Percentiles rank a stretch among this genome's conserved stretches.
Evolutionary conservation across 2,329 filamentous ascomycete genomes (phyloP).

Genomic region (Diplocarpon mali): DNA sequence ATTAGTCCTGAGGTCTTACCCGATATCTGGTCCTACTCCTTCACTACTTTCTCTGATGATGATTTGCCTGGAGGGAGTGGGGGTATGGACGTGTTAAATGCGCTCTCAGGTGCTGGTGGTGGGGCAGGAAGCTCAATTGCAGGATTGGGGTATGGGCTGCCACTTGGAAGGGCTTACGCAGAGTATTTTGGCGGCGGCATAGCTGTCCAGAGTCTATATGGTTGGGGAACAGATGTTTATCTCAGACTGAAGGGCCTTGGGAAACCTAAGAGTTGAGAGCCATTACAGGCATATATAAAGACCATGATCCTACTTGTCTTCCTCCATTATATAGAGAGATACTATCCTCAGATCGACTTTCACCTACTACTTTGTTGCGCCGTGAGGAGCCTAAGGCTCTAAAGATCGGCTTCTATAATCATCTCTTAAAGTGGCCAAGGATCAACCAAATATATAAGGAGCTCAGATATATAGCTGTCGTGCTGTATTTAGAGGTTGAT

Average conservation of each 20-base stretch:
- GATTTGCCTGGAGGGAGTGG: slow-evolving; percentile 33
- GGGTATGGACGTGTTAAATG: slow-evolving; percentile 58
- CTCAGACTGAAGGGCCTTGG: slow-evolving; percentile 36
- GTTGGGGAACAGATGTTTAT: slow-evolving; percentile 70
- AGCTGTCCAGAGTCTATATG: slow-evolving; percentile 86
- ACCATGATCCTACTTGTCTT: too few relatives aligned
- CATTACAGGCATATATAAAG: too few relatives aligned
- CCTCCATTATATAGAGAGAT: too few relatives aligned
- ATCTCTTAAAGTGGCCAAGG: too few relatives aligned
- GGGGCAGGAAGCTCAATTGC: slow-evolving; percentile 76
- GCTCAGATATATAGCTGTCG: too few relatives aligned
- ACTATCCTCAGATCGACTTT: too few relatives aligned
- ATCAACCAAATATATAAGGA: too few relatives aligned
- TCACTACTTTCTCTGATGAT: slow-evolving; percentile 77
- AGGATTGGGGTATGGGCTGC: slow-evolving; percentile 84
- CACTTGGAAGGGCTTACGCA: slow-evolving; percentile 83
- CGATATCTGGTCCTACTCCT: slow-evolving; percentile 94
- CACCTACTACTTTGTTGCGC: too few relatives aligned
- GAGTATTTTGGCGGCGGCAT: slow-evolving; percentile 98
- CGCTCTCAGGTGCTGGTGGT: slow-evolving; percentile 55
- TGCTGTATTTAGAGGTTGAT: too few relatives aligned
- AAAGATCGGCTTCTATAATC: too few relatives aligned
- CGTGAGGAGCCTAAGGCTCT: too few relatives aligned
- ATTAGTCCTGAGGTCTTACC: slow-evolving; percentile 75
- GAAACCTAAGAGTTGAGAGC: slow-evolving; percentile 14